Conservation (phyloP, 371 early-diverging fungal genomes). For the Zopfochytrium polystomum region DNA sequence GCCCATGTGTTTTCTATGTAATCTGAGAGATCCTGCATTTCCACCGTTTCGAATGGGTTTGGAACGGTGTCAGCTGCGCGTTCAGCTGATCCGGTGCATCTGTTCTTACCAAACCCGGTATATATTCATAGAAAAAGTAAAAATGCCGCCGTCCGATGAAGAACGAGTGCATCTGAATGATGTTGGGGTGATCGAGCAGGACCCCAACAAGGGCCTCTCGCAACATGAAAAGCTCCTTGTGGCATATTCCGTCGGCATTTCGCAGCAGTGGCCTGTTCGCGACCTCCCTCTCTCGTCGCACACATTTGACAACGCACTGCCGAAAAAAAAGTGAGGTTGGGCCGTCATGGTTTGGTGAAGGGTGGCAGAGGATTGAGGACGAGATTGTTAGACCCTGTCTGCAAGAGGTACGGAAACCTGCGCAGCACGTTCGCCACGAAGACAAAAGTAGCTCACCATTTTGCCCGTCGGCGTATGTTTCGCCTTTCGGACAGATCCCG, state of each 20-base stretch:
- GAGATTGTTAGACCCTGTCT: background rate
- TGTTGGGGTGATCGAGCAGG: slow-evolving; percentile 37
- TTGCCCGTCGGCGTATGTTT: slow-evolving; percentile 60
- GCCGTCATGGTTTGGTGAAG: background rate
- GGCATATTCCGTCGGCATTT: slow-evolving; percentile 20
- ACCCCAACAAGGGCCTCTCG: slow-evolving; percentile 37
- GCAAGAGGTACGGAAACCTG: too few relatives aligned
- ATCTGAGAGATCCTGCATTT: slow-evolving; percentile 38
- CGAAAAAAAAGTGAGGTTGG: background rate
- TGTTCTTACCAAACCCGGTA: slow-evolving; percentile 20
- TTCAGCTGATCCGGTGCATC: too few relatives aligned
- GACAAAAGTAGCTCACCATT: slow-evolving; percentile 19
- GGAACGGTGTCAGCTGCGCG: too few relatives aligned
- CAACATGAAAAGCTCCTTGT: slow-evolving; percentile 38
- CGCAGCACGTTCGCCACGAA: slow-evolving; percentile 1
- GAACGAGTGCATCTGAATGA: slow-evolving; percentile 32
- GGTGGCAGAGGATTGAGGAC: background rate
- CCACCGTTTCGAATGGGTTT: background rate
- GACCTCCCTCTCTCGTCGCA: slow-evolving; percentile 24
- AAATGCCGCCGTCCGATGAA: slow-evolving; percentile 36
- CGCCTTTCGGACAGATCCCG: slow-evolving; percentile 94
- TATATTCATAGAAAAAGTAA: slow-evolving; percentile 41
- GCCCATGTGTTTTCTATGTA: slow-evolving; percentile 27
- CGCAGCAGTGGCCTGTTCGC: background rate
- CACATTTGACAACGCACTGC: slow-evolving; percentile 42